phyloP scores from a whole-genome alignment of 2,329 filamentous ascomycete species.

The Alternaria tenuissima region DNA sequence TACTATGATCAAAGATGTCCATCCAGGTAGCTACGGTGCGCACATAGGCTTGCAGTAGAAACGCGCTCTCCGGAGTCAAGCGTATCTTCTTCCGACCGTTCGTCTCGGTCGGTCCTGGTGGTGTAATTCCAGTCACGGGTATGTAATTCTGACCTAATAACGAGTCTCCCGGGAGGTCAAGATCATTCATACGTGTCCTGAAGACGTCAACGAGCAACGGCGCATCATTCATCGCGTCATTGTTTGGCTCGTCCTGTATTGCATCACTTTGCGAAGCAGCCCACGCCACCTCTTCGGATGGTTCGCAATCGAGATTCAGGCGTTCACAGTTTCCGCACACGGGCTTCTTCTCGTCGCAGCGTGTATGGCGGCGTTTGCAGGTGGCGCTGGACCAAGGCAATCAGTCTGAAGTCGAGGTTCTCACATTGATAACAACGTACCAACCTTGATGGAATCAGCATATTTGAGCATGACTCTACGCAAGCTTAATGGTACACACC shows the following conservation, averaged over 20 bases:
- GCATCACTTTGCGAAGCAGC: slow-evolving; percentile 8
- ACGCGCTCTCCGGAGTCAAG: slow-evolving; percentile 41
- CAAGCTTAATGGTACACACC: slow-evolving; percentile 18
- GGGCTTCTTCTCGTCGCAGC: slow-evolving; percentile 47
- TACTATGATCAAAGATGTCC: slow-evolving; percentile 44
- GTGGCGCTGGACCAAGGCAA: slow-evolving; percentile 31
- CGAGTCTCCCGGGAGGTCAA: slow-evolving; percentile 27
- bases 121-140: slow-evolving; percentile 19
- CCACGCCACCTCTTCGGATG: slow-evolving; percentile 31
- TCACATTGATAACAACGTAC: background rate
- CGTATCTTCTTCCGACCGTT: slow-evolving; percentile 15
- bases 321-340: slow-evolving; percentile 45
- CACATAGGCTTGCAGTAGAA: slow-evolving; percentile 44
- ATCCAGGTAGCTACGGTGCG: slow-evolving; percentile 47
- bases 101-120: slow-evolving; percentile 14
- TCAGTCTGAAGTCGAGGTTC: background rate
- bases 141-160: slow-evolving; percentile 19
- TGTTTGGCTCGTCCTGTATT: slow-evolving; percentile 5
- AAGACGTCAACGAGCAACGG: slow-evolving; percentile 34
- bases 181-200: slow-evolving; percentile 31
- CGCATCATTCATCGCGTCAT: background rate
- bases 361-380: slow-evolving; percentile 45
- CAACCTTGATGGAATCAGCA: slow-evolving; percentile 11
- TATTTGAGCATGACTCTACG: background rate
- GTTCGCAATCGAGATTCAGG: slow-evolving; percentile 39